phyloP scores from a whole-genome alignment of 305 asterid species.

The Rubia tinctorum region DNA sequence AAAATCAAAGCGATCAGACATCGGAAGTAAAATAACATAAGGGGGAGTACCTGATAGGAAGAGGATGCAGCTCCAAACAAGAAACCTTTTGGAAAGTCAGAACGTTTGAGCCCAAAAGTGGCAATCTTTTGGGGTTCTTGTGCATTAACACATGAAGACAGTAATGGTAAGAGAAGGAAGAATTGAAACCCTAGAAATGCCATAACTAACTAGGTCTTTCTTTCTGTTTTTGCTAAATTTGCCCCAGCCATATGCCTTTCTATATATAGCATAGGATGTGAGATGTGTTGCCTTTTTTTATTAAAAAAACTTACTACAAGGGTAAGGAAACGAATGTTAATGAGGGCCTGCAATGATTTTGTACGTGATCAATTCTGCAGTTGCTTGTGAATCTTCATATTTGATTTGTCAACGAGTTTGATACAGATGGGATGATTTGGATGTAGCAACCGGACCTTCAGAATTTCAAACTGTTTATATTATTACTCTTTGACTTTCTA shows the following conservation, averaged over 20 bases:
- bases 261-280: not conserved
- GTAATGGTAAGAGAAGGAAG: not conserved
- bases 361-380: too few species aligned
- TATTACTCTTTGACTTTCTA: too few species aligned
- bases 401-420: too few species aligned
- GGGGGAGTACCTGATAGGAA: slow-evolving; percentile 14
- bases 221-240: not conserved
- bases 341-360: not conserved
- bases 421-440: too few species aligned
- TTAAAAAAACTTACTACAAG: too few species aligned
- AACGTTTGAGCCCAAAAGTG: slow-evolving; percentile 1
- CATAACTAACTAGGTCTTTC: not conserved
- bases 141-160: not conserved
- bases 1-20: too few species aligned
- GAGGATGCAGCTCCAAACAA: slow-evolving; percentile 21
- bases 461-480: too few species aligned
- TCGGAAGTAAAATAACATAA: too few species aligned
- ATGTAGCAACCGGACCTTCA: too few species aligned
- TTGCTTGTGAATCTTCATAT: too few species aligned
- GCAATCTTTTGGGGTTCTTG: not conserved
- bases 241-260: not conserved
- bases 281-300: too few species aligned
- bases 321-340: not conserved
- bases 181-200: not conserved
- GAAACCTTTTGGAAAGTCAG: slow-evolving; percentile 13